phyloP scores from a whole-genome alignment of 257 asterid genomes.

The Solanum rostratum region DNA sequence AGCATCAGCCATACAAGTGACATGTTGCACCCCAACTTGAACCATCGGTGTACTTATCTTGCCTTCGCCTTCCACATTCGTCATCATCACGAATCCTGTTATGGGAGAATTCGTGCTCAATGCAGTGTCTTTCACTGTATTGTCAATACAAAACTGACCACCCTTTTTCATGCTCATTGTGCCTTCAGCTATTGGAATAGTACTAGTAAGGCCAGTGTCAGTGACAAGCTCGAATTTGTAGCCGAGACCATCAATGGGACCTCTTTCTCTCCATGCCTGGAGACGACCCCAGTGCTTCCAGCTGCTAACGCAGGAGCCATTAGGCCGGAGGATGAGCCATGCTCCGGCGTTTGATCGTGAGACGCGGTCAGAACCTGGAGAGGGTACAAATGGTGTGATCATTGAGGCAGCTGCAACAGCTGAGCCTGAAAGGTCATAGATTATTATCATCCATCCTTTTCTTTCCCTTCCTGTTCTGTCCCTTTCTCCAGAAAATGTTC shows the following conservation, averaged over 20 bases:
- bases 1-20: constrained; percentile 73
- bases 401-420: constrained; percentile 91
- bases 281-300: constrained; percentile 99
- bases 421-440: constrained; percentile 80
- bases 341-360: constrained; percentile 84
- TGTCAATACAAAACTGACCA: constrained; percentile 51
- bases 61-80: constrained; percentile 75
- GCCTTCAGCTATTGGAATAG: constrained; percentile 58
- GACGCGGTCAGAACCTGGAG: constrained; percentile 70
- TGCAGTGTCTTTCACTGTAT: constrained; percentile 32
- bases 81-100: constrained; percentile 67
- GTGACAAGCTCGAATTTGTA: constrained; percentile 71
- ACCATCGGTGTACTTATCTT: constrained; percentile 52
- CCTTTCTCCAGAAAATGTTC: constrained; percentile 38
- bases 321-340: constrained; percentile 80
- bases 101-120: constrained; percentile 19
- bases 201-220: constrained; percentile 38
- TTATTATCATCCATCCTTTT: constrained; percentile 75
- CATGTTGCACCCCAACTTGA: constrained; percentile 69
- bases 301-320: constrained; percentile 53
- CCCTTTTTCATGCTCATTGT: constrained; percentile 63
- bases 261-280: constrained; percentile 90
- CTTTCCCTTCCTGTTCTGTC: constrained; percentile 52
- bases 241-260: constrained; percentile 55
- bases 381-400: constrained; percentile 86